Evolutionary conservation across 495 filamentous ascomycete genomes (phyloP).

Genomic region (Poronia punctata): DNA sequence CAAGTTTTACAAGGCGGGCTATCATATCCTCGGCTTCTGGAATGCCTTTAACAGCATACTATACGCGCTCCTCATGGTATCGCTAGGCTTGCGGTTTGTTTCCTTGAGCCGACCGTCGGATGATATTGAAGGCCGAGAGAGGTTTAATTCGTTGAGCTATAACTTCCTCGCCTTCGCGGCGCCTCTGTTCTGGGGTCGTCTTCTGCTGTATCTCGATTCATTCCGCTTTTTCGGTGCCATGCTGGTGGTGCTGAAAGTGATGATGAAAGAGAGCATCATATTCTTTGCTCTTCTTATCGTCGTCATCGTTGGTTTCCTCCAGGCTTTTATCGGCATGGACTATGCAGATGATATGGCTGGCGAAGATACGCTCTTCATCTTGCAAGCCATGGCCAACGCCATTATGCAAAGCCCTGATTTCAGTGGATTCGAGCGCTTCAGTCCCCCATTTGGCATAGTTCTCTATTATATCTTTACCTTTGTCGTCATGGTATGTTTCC

Average conservation of each 20-base stretch:
- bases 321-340: constrained; percentile 93
- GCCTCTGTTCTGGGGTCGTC: constrained; percentile 94
- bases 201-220: constrained; percentile 87
- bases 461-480: constrained; percentile 97
- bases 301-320: constrained; percentile 83
- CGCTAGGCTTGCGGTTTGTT: constrained; percentile 68
- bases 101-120: constrained; percentile 56
- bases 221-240: constrained; percentile 97
- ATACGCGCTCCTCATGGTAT: constrained; percentile 68
- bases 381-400: constrained; percentile 84
- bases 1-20: constrained; percentile 90
- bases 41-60: constrained; percentile 84
- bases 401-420: constrained; percentile 91
- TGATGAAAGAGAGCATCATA: constrained; percentile 98
- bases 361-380: constrained; percentile 58
- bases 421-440: constrained; percentile 69
- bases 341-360: constrained; percentile 62
- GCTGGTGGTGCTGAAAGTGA: constrained; percentile 93
- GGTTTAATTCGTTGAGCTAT: constrained; percentile 77
- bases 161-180: constrained; percentile 87
- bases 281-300: constrained; percentile 92
- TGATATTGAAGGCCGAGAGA: constrained; percentile 44
- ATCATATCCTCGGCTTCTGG: constrained; percentile 89
- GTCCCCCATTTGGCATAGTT: constrained; percentile 74
- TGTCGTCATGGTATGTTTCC: constrained; percentile 67